These are phyloP conservation scores for Thuja plicata DNA, from an alignment of 83 land plant species.

Conservation along the genomic window DNA sequence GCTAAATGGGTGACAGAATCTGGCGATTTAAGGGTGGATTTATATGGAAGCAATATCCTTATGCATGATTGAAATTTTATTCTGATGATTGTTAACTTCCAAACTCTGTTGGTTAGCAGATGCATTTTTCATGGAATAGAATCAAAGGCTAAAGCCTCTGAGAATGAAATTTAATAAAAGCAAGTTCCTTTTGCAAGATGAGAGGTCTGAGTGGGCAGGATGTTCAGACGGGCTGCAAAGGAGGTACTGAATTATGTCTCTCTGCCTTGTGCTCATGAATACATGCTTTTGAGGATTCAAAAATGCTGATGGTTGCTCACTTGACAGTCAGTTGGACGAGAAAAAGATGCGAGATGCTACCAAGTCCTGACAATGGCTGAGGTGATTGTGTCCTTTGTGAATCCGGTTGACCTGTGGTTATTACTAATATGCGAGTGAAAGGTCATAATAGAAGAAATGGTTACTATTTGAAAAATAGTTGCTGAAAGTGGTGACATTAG, in stretches of 20 bases:
- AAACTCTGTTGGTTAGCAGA: not conserved
- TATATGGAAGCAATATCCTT: too few species aligned
- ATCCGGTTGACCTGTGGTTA: too few species aligned
- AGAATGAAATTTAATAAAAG: not conserved
- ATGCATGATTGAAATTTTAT: not conserved
- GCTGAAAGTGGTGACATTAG: not conserved
- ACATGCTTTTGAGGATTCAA: too few species aligned
- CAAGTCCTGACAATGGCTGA: too few species aligned
- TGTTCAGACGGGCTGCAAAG: too few species aligned
- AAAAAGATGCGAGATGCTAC: too few species aligned
- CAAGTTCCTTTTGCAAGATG: not conserved
- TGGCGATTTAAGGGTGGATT: not conserved
- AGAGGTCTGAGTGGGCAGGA: too few species aligned
- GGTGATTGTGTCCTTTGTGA: too few species aligned
- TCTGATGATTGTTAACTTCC: not conserved
- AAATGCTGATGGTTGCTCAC: too few species aligned
- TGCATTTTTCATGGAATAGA: not conserved
- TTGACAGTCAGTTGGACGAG: too few species aligned
- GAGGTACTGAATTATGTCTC: too few species aligned
- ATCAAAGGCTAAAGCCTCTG: not conserved
- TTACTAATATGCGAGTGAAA: not conserved
- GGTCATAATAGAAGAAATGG: not conserved
- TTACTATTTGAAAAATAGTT: not conserved
- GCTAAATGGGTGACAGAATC: not conserved
- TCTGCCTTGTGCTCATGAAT: too few species aligned